Evolutionary conservation across 2,329 filamentous ascomycete genomes (phyloP).

Genomic region (Ceratocystiopsis minuta): DNA sequence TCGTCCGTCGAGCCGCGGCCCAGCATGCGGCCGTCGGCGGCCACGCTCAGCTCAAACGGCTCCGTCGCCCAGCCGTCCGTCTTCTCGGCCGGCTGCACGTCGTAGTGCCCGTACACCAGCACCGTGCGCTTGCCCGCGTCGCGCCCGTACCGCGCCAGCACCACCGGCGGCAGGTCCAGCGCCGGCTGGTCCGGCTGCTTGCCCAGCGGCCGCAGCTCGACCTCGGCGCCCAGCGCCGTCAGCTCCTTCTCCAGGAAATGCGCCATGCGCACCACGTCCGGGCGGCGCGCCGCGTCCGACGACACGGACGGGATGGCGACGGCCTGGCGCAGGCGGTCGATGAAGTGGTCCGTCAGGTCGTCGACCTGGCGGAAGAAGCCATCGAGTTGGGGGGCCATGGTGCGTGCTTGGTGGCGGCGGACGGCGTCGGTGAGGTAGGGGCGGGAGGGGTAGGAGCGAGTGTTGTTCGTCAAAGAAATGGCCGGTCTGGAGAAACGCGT

Average conservation of each 20-base stretch:
- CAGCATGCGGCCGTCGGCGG: slow-evolving; percentile 87
- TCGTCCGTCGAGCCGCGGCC: slow-evolving; percentile 92
- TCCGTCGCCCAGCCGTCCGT: slow-evolving; percentile 93
- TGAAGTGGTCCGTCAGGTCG: slow-evolving; percentile 59
- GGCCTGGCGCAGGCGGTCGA: slow-evolving; percentile 75
- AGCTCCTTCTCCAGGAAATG: slow-evolving; percentile 76
- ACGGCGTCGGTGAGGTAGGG: slow-evolving; percentile 35
- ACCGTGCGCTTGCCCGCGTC: slow-evolving; percentile 90
- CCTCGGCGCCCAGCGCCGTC: slow-evolving; percentile 63
- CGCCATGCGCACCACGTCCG: slow-evolving; percentile 93
- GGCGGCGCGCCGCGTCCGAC: slow-evolving; percentile 70
- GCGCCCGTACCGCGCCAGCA: slow-evolving; percentile 80
- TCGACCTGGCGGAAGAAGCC: slow-evolving; percentile 89
- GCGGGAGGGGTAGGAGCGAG: slow-evolving; percentile 13
- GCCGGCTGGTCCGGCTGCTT: slow-evolving; percentile 84
- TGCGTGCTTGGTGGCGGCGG: slow-evolving; percentile 42
- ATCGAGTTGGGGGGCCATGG: slow-evolving; percentile 83
- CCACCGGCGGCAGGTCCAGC: slow-evolving; percentile 79
- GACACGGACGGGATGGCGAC: slow-evolving; percentile 95
- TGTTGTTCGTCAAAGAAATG: too few relatives aligned
- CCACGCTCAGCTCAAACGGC: slow-evolving; percentile 75
- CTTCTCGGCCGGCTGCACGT: slow-evolving; percentile 87
- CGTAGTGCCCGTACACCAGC: slow-evolving; percentile 95
- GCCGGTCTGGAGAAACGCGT: too few relatives aligned
- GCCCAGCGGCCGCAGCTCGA: slow-evolving; percentile 72